Evolutionary conservation across 2,329 filamentous ascomycete species (phyloP), one percentile per base, ranked within the genome.

Genomic region (Pyrenochaeta sp.): DNA sequence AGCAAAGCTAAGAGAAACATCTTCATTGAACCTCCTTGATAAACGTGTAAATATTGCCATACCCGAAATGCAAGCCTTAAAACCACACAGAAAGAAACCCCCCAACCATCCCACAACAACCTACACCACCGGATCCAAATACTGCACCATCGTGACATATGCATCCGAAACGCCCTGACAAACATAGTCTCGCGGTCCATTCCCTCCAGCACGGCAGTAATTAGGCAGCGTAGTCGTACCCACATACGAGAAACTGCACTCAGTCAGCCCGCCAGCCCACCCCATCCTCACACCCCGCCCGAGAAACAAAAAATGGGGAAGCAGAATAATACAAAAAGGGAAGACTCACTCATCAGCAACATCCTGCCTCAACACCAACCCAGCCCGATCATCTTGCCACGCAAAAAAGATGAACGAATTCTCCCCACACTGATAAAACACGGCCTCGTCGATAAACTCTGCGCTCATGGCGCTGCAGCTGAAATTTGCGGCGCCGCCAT

Each of bases 101-200:
- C n/a, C n/a, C n/a, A n/a, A 27, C 24, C 24, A 27, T 6, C 24
- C 3, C 26, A 14, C 17, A 6, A 13, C 11, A 6, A 15, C 18
- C 30, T 32, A 32, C 30, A 20, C 30, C 11, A 32, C 6, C 17
- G n/a, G 20, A 4, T 36, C 21, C 4, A 53, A 44, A 23, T 38
- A 47, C 18, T 50, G 45, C 2, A 57, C 53, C 17, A 59, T 41
- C 7, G 51, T 46, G 22, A 86, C 83, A 32, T 55, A 60, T 47
- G 84, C 81, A 53, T 81, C 81, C 27, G 71, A 74, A 41, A 94
- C 81, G 54, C 91, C 91, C 31, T 86, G 81, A 56, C 88, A 77
- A 61, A 96, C 90, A 63, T 93, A 79, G 35, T 81, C 78, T 48
- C 85, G 76, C 17, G 84, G 30, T 2, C 53, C 48, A 17, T 32